Conservation (phyloP, 108 stramenopile species). For the Stephanodiscus triporus region DNA sequence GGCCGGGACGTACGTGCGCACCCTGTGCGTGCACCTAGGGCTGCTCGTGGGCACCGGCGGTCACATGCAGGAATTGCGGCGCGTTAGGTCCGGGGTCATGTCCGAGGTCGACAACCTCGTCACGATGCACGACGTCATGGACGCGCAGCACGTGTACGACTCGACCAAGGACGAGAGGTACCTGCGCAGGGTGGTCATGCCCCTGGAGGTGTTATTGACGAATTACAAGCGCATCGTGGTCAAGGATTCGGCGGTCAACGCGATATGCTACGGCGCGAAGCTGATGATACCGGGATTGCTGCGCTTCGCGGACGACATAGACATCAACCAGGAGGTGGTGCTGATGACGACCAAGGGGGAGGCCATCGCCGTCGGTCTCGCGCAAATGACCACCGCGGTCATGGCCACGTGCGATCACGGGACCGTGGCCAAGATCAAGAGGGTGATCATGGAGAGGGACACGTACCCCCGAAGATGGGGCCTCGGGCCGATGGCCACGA, state of each 20-base stretch:
- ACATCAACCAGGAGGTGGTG: slow-evolving; percentile 97
- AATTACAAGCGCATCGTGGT: slow-evolving; percentile 98
- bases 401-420: slow-evolving; percentile 99
- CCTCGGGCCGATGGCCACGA: slow-evolving; percentile 97
- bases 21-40: slow-evolving; percentile 99
- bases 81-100: slow-evolving; percentile 95
- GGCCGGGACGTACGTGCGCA: slow-evolving; percentile 99
- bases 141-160: slow-evolving; percentile 99
- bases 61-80: slow-evolving; percentile 99
- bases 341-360: slow-evolving; percentile 99
- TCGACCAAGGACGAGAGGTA: slow-evolving; percentile 98
- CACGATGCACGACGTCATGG: slow-evolving; percentile 99
- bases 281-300: slow-evolving; percentile 99
- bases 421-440: slow-evolving; percentile 99
- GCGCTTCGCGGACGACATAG: slow-evolving; percentile 98
- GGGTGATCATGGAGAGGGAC: slow-evolving; percentile 99
- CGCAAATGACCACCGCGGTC: slow-evolving; percentile 99
- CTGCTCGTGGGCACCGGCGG: slow-evolving; percentile 96
- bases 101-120: slow-evolving; percentile 92
- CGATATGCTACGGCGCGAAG: slow-evolving; percentile 99
- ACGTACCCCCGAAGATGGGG: slow-evolving; percentile 99
- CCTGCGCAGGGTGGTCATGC: slow-evolving; percentile 96
- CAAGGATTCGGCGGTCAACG: slow-evolving; percentile 99
- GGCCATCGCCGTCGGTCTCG: slow-evolving; percentile 98
- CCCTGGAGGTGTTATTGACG: slow-evolving; percentile 94